These are phyloP conservation scores for Pseudotsuga menziesii DNA, from an alignment of 75 land plant genomes.

Conservation along the genomic window DNA sequence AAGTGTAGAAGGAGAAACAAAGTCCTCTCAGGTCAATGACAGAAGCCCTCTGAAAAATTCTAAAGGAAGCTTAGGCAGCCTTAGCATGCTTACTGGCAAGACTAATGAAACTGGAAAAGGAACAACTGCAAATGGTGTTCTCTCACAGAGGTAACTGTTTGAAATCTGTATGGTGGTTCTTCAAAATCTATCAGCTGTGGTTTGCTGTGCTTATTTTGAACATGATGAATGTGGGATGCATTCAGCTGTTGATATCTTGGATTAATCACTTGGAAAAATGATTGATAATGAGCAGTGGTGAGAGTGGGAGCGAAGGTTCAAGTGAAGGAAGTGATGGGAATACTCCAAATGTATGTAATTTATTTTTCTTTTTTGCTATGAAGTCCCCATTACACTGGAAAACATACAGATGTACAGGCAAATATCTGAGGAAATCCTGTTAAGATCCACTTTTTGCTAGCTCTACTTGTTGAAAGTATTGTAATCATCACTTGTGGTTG, in stretches of 20 bases:
- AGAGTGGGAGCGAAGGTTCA: slow-evolving; percentile 90
- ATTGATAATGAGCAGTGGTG: slow-evolving; percentile 47
- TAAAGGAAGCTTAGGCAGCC: slow-evolving; percentile 33
- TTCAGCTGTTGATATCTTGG: neutral
- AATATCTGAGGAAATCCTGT: neutral
- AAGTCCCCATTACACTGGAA: no score
- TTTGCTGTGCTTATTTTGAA: neutral
- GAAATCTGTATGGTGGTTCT: neutral
- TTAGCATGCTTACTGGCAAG: slow-evolving; percentile 6
- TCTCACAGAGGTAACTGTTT: slow-evolving; percentile 64
- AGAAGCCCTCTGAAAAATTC: slow-evolving; percentile 20
- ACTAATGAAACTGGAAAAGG: neutral
- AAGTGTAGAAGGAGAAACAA: slow-evolving; percentile 19
- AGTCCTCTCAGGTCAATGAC: slow-evolving; percentile 24
- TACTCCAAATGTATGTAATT: slow-evolving; percentile 48
- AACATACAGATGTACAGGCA: neutral
- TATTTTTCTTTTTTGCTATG: no score
- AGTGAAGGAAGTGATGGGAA: slow-evolving; percentile 86
- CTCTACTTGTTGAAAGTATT: neutral
- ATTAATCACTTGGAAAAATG: neutral
- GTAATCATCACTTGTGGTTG: no score
- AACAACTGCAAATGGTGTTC: slow-evolving; percentile 23
- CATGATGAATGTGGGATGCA: neutral
- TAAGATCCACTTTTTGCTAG: neutral
- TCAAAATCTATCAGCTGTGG: neutral